Percentiles rank a stretch among this genome's conserved stretches.
phyloP scores from a whole-genome alignment of 306 rosid species.

The Dalbergia cochinchinensis region DNA sequence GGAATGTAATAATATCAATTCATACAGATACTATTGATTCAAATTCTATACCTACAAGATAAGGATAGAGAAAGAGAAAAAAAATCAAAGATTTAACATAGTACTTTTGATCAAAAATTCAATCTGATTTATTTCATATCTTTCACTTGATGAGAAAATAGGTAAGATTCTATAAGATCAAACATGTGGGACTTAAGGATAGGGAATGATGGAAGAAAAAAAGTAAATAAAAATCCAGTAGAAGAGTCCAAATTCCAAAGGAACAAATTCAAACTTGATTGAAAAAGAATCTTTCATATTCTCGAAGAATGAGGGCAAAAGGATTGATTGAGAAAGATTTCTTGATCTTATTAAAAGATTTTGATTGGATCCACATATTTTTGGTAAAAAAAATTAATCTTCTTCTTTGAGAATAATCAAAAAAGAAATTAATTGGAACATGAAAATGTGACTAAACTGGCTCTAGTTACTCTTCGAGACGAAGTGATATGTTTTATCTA shows the following conservation, averaged over 20 bases:
- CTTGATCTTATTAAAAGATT: too few relatives aligned
- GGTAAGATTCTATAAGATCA: background rate
- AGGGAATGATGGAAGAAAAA: background rate
- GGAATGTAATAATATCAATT: background rate
- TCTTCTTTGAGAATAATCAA: too few relatives aligned
- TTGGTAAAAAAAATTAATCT: too few relatives aligned
- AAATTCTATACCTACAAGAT: background rate
- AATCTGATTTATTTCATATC: constrained; percentile 27
- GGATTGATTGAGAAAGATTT: background rate
- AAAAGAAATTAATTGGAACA: too few relatives aligned
- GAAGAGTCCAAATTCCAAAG: background rate
- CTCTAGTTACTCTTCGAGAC: background rate
- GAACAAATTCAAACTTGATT: constrained; percentile 5
- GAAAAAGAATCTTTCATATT: background rate
- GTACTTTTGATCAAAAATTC: constrained; percentile 17
- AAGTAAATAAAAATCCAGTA: background rate
- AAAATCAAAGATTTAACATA: background rate
- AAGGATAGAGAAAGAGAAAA: constrained; percentile 5
- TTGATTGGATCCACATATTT: too few relatives aligned
- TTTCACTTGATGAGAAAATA: background rate
- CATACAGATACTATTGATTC: background rate
- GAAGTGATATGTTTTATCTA: too few relatives aligned
- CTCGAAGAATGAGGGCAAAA: background rate
- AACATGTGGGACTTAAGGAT: background rate
- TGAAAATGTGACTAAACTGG: too few relatives aligned